These are phyloP conservation scores for Dacryopinax primogenitus DNA, from an alignment of 768 basidiomycete genomes.

Conservation along the genomic window DNA sequence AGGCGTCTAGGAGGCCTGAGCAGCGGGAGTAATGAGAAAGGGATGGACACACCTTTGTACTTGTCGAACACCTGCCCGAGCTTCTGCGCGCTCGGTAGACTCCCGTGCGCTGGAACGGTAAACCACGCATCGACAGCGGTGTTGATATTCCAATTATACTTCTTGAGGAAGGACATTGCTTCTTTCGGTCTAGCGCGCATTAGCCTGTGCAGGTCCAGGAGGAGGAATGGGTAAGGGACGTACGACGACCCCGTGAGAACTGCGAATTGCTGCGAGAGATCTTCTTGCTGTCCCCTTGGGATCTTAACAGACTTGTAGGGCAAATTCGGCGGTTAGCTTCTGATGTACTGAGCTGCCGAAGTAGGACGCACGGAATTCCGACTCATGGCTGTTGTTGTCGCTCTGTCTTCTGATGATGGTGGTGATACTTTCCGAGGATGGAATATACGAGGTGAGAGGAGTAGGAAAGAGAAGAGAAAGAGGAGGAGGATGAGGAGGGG, in stretches of 20 bases:
- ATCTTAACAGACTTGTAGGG: background rate
- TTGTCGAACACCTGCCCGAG: slow-evolving; percentile 47
- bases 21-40: slow-evolving; percentile 4
- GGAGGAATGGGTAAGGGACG: slow-evolving; percentile 6
- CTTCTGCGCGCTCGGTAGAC: slow-evolving; percentile 27
- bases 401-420: too few species aligned
- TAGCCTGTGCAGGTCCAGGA: slow-evolving; percentile 10
- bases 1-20: background rate
- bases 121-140: slow-evolving; percentile 21
- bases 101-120: slow-evolving; percentile 10
- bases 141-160: slow-evolving; percentile 16
- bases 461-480: background rate
- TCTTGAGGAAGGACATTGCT: slow-evolving; percentile 12
- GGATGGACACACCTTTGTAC: slow-evolving; percentile 45
- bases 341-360: background rate
- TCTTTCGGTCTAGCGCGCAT: slow-evolving; percentile 15
- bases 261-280: slow-evolving; percentile 17
- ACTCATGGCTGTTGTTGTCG: background rate
- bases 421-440: background rate
- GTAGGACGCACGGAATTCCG: background rate
- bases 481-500: background rate
- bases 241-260: slow-evolving; percentile 19
- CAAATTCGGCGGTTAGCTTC: background rate
- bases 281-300: slow-evolving; percentile 18
- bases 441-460: background rate